Evolutionary conservation across 176 grass and related monocot species (phyloP).

Genomic region (Poa annua): DNA sequence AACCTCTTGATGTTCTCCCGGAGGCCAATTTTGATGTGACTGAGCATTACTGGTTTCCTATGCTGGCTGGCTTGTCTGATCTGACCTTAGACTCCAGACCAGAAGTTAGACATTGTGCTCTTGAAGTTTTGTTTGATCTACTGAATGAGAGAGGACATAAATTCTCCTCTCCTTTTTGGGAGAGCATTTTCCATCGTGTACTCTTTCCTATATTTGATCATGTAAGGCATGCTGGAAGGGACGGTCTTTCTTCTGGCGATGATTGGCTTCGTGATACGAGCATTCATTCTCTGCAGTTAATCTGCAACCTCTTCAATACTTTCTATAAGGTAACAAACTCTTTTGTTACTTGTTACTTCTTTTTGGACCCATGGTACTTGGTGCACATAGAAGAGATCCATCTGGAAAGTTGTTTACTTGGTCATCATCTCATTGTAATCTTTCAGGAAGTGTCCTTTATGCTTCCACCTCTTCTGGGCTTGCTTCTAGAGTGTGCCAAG

Average conservation of each 20-base stretch:
- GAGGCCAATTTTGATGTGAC: conserved; percentile 88
- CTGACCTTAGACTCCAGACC: conserved; percentile 91
- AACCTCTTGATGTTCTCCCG: conserved; percentile 68
- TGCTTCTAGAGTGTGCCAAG: conserved; percentile 99
- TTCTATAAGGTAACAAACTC: conserved; percentile 82
- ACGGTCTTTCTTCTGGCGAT: conserved; percentile 75
- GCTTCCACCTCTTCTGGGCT: conserved; percentile 90
- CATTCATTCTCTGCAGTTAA: conserved; percentile 96
- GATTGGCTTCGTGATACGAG: conserved; percentile 99
- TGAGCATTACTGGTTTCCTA: conserved; percentile 99
- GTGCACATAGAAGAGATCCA: conserved; percentile 19
- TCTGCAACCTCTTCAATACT: conserved; percentile 99
- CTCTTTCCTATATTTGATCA: conserved; percentile 99
- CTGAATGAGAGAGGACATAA: conserved; percentile 99
- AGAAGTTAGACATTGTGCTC: conserved; percentile 94
- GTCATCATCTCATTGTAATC: conserved; percentile 34
- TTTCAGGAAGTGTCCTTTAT: conserved; percentile 98
- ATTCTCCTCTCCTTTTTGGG: conserved; percentile 98
- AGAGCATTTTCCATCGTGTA: conserved; percentile 97
- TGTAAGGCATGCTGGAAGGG: conserved; percentile 94
- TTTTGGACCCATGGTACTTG: not conserved
- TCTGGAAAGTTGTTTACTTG: conserved; percentile 42
- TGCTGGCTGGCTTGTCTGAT: conserved; percentile 99
- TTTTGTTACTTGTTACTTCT: conserved; percentile 8
- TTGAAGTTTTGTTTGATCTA: conserved; percentile 98